phyloP scores from a whole-genome alignment of 208 protist genomes.

The Leishmania tarentolae region DNA sequence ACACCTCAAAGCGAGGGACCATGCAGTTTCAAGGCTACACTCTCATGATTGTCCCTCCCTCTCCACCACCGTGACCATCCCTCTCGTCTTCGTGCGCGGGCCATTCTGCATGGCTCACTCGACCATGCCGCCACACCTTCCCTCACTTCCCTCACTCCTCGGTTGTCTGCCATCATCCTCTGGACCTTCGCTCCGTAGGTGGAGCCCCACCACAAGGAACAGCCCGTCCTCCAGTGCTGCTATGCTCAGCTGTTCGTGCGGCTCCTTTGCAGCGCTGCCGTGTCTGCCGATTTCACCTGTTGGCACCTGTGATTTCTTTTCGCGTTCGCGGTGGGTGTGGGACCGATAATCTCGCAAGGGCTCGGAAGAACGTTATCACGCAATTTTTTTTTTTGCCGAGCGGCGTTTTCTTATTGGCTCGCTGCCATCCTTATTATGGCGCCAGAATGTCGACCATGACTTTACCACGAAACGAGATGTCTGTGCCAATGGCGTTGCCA shows the following conservation, averaged over 20 bases:
- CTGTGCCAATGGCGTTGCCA: constrained; percentile 16
- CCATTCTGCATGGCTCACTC: background rate
- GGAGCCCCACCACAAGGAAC: background rate
- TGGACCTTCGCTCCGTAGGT: background rate
- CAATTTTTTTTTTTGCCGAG: background rate
- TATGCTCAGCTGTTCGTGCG: background rate
- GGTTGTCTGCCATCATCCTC: background rate
- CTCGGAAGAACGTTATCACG: background rate
- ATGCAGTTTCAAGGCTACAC: background rate
- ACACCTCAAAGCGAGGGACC: background rate
- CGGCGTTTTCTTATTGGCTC: background rate
- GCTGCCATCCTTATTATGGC: background rate
- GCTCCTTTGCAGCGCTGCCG: background rate
- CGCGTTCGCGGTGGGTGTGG: background rate
- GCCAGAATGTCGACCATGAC: background rate
- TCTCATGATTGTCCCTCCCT: background rate
- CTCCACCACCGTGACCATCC: too few species aligned
- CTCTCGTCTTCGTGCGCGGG: background rate
- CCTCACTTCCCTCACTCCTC: background rate
- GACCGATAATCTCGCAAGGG: background rate
- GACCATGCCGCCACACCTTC: background rate
- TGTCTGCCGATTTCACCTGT: background rate
- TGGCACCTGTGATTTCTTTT: background rate
- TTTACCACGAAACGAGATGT: background rate
- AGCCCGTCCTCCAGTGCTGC: background rate